Base-by-base conservation (phyloP, 2,329 filamentous ascomycete genomes). In the Didymella segeticola region DNA sequence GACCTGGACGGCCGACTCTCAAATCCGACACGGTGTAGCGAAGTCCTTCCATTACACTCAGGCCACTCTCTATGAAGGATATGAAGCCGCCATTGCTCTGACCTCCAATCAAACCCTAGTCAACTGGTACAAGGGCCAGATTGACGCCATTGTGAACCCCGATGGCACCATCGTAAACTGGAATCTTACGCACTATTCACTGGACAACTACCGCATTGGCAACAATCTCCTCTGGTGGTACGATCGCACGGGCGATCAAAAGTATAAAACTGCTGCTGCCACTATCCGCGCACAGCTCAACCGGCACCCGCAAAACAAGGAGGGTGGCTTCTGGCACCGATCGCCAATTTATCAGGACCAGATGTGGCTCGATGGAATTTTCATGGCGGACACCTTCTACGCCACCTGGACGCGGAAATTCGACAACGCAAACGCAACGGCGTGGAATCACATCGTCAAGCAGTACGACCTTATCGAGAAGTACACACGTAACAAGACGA, bases 361-460 rank as follows among this genome's bases (percentile, higher is more conserved):
- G 59, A 82, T 82, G 80, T 83, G 82, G 81, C 73, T 83, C 0
- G 80, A 82, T 52, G 82, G 82, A 0, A 79, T 73, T n/a, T 72
- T 67, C 58, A 72, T 72, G 69, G 68, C 63, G 0, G 58, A 65
- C 14, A 60, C 48, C 33, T 68, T 68, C 54, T 68, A 68, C 47
- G 61, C 67, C 1, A 65, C 64, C n/a, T 69, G 61, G 38, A 73
- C 72, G 3, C 27, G 37, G 5, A 48, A 60, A 6, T 74, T 75
- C 56, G 61, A 69, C 9, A 56, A 64, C 0, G 30, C 47, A 11
- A 73, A 73, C 31, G 51, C 45, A 6, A 67, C 64, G 0, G 78
- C 75, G 3, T 77, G 75, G 64, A 63, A 75, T 25, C 76, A 81
- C 27, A 58, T 68, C 26, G 58, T 57, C 22, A 59, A 47, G 4